Evolutionary conservation across 2,329 filamentous ascomycete species (phyloP).

Genomic region (Aspergillus sp.): DNA sequence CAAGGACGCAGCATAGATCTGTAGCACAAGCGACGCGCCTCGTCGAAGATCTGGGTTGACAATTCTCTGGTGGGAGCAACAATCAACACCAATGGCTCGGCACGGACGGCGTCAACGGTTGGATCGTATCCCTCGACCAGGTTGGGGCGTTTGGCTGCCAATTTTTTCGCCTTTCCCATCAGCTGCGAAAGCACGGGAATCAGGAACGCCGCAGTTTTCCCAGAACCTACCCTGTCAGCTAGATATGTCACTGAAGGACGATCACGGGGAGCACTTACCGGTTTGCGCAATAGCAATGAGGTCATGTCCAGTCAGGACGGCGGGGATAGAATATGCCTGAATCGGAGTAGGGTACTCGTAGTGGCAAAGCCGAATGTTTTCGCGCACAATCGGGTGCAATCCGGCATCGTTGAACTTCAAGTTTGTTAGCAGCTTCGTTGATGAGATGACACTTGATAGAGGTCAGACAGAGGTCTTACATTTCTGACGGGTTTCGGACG

Average conservation of each 20-base stretch:
- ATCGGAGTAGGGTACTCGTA: conserved; percentile 80
- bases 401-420: conserved; percentile 71
- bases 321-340: conserved; percentile 79
- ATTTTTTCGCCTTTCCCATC: conserved; percentile 92
- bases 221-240: conserved; percentile 66
- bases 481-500: conserved; percentile 49
- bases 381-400: conserved; percentile 77
- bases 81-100: conserved; percentile 85
- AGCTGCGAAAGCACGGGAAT: conserved; percentile 85
- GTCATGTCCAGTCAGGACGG: conserved; percentile 74
- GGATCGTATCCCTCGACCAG: conserved; percentile 54
- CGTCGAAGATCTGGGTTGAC: conserved; percentile 92
- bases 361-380: conserved; percentile 71
- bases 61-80: conserved; percentile 86
- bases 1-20: conserved; percentile 91
- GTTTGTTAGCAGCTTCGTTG: conserved; percentile 8
- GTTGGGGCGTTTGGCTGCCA: conserved; percentile 73
- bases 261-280: conserved; percentile 56
- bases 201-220: conserved; percentile 92
- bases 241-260: not conserved
- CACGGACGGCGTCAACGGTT: conserved; percentile 57
- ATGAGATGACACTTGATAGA: not conserved
- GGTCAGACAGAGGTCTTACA: conserved; percentile 39
- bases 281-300: conserved; percentile 90
- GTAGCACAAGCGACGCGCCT: conserved; percentile 89